A percentile compares a stretch with the other conserved stretches of the same genome.
These are phyloP conservation scores for Penicillium brasilianum DNA, from an alignment of 2,329 filamentous ascomycete species.

Conservation along the genomic window DNA sequence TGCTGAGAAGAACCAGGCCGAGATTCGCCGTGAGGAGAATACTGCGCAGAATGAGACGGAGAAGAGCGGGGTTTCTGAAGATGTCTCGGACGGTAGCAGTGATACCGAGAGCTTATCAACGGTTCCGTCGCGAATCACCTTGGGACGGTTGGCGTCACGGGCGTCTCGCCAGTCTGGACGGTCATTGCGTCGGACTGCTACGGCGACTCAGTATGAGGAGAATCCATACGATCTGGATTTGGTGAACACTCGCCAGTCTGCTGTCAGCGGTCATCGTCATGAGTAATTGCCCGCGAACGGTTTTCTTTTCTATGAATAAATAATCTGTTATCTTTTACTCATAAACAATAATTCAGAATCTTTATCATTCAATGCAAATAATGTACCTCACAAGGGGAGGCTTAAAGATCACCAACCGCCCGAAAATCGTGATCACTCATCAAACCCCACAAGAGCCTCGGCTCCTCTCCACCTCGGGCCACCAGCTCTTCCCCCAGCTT, in stretches of 20 bases:
- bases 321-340: no score
- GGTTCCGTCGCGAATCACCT: slow-evolving; percentile 24
- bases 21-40: slow-evolving; percentile 10
- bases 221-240: slow-evolving; percentile 35
- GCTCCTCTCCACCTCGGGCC: slow-evolving; percentile 27
- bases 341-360: no score
- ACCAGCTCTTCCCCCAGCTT: background rate
- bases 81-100: slow-evolving; percentile 13
- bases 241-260: slow-evolving; percentile 33
- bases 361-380: no score
- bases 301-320: no score
- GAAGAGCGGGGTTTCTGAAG: background rate
- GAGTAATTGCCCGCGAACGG: slow-evolving; percentile 8
- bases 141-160: slow-evolving; percentile 24
- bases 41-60: slow-evolving; percentile 13
- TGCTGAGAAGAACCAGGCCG: slow-evolving; percentile 27
- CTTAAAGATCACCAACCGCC: background rate
- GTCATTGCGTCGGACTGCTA: slow-evolving; percentile 25
- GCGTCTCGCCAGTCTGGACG: slow-evolving; percentile 27
- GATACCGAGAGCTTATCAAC: slow-evolving; percentile 27
- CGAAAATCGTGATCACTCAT: slow-evolving; percentile 30
- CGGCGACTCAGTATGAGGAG: slow-evolving; percentile 32
- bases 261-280: slow-evolving; percentile 25
- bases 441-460: slow-evolving; percentile 31
- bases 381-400: no score